Percentiles rank a stretch among this genome's conserved stretches.
phyloP scores from a whole-genome alignment of 805 yeast species.

The Maudiozyma pseudohumilis region DNA sequence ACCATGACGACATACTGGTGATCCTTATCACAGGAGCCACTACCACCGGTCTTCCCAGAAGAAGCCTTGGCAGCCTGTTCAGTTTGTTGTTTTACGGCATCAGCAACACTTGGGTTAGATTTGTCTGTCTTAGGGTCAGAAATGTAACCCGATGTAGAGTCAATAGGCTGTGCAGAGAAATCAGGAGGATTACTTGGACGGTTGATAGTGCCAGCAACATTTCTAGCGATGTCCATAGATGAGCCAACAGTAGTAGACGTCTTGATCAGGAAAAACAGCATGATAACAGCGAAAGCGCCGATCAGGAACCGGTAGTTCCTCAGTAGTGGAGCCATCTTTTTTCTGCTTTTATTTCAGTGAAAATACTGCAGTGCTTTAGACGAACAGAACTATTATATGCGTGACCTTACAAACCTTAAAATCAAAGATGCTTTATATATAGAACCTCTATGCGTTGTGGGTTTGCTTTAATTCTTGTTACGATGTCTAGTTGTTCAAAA shows the following conservation, averaged over 20 bases:
- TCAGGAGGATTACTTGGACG: slow-evolving; percentile 14
- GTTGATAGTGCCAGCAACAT: slow-evolving; percentile 10
- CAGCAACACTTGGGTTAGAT: slow-evolving; percentile 16
- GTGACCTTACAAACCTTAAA: too few relatives aligned
- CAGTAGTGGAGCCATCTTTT: slow-evolving; percentile 29
- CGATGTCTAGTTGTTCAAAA: too few relatives aligned
- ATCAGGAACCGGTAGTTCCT: slow-evolving; percentile 42
- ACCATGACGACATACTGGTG: slow-evolving; percentile 81
- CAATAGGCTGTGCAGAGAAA: not conserved
- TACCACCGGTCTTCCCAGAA: not conserved
- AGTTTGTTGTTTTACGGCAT: slow-evolving; percentile 14
- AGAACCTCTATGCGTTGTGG: too few relatives aligned
- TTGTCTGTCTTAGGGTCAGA: slow-evolving; percentile 13
- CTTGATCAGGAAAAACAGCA: slow-evolving; percentile 41
- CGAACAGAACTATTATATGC: too few relatives aligned
- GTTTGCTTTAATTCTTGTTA: too few relatives aligned
- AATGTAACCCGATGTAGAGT: slow-evolving; percentile 18
- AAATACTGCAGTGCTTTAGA: too few relatives aligned
- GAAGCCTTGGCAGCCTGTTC: not conserved
- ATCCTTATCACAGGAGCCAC: slow-evolving; percentile 22
- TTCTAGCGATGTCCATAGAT: slow-evolving; percentile 12
- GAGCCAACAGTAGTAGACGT: slow-evolving; percentile 28
- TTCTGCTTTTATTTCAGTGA: not conserved
- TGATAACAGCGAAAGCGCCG: slow-evolving; percentile 41
- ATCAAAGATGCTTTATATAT: too few relatives aligned